Conservation (phyloP, 2,329 filamentous ascomycete genomes). For the Trichoderma oligosporum region DNA sequence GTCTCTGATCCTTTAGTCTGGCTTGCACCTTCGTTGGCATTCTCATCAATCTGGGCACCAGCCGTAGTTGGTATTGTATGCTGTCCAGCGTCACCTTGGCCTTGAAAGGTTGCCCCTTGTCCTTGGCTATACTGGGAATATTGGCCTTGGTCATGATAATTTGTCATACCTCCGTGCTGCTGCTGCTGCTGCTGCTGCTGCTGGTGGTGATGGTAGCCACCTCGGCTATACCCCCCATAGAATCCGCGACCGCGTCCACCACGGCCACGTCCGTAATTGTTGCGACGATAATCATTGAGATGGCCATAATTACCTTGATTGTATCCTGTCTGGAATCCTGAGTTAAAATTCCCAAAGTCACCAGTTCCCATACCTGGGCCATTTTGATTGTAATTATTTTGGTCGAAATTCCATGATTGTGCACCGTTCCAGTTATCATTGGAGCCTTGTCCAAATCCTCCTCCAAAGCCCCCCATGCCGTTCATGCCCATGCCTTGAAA, state of each 20-base stretch:
- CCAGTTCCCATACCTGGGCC: conserved; percentile 73
- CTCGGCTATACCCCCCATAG: conserved; percentile 54
- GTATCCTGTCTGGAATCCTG: conserved; percentile 73
- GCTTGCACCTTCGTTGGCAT: conserved; percentile 30
- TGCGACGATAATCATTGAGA: conserved; percentile 72
- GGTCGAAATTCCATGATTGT: conserved; percentile 78
- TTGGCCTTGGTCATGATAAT: conserved; percentile 36
- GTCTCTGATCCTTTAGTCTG: conserved; percentile 10
- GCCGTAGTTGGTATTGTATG: conserved; percentile 29
- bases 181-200: no score
- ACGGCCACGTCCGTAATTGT: conserved; percentile 64
- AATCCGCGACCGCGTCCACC: conserved; percentile 64
- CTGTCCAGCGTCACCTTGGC: conserved; percentile 23
- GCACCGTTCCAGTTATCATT: conserved; percentile 78
- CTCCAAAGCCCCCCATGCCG: conserved; percentile 73
- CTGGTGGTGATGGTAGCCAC: conserved; percentile 43
- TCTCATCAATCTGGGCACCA: conserved; percentile 36
- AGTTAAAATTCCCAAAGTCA: conserved; percentile 77
- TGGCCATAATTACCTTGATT: conserved; percentile 82
- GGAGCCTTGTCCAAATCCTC: conserved; percentile 58
- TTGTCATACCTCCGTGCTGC: conserved; percentile 41
- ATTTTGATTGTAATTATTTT: conserved; percentile 89
- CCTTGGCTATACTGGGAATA: conserved; percentile 29
- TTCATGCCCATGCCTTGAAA: conserved; percentile 74
- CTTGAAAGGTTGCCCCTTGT: conserved; percentile 16